phyloP scores from a whole-genome alignment of 2,329 filamentous ascomycete genomes.

The Colletotrichum sp. region DNA sequence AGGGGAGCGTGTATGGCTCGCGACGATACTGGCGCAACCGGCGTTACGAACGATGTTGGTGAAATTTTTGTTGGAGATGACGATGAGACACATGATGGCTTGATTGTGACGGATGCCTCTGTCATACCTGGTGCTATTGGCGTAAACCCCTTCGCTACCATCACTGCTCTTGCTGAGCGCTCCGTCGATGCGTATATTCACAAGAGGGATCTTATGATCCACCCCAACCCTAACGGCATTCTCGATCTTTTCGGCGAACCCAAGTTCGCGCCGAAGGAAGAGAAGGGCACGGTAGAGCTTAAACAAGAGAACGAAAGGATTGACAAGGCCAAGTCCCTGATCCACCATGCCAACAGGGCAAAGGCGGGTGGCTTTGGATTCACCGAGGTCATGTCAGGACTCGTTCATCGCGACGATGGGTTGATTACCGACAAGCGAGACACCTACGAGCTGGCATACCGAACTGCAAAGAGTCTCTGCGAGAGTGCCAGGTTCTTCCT shows the following conservation, averaged over 20 bases:
- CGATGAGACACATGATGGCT: slow-evolving; percentile 56
- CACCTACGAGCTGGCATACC: slow-evolving; percentile 59
- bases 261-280: slow-evolving; percentile 23
- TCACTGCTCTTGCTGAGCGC: slow-evolving; percentile 70
- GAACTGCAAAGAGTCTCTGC: slow-evolving; percentile 56
- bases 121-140: slow-evolving; percentile 66
- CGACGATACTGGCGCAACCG: slow-evolving; percentile 60
- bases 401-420: slow-evolving; percentile 52
- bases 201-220: slow-evolving; percentile 46
- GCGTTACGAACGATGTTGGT: slow-evolving; percentile 66
- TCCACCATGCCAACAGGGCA: slow-evolving; percentile 45
- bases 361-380: slow-evolving; percentile 61
- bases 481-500: slow-evolving; percentile 64
- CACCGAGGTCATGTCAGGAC: slow-evolving; percentile 69
- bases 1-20: slow-evolving; percentile 67
- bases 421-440: slow-evolving; percentile 48
- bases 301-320: slow-evolving; percentile 42
- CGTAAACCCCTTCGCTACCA: slow-evolving; percentile 73
- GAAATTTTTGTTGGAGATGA: slow-evolving; percentile 61
- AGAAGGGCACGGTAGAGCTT: slow-evolving; percentile 23
- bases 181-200: slow-evolving; percentile 57
- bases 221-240: slow-evolving; percentile 47
- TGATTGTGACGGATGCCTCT: slow-evolving; percentile 67
- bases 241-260: slow-evolving; percentile 63
- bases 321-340: slow-evolving; percentile 37